Base-by-base conservation (phyloP, 2,329 filamentous ascomycete genomes). In the Tolypocladium amazonense region DNA sequence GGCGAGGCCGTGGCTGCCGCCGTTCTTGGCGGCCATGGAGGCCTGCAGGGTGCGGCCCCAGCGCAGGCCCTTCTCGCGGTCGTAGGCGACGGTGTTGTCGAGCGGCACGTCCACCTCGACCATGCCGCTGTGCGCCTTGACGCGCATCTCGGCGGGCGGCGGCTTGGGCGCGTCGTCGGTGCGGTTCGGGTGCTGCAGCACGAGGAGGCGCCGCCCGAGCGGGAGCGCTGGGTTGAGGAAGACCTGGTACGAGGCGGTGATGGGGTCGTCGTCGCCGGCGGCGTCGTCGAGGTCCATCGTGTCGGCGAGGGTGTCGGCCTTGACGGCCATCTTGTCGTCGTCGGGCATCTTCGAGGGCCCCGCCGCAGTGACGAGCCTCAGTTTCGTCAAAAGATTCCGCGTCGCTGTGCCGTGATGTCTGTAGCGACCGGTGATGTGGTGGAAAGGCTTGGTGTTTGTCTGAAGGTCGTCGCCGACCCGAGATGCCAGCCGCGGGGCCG, bases 71-170 rank as follows among this genome's bases (percentile, higher is more conserved):
- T 93, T 92, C 65, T 84, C 82, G 65, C 88, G 83, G 76, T 97
- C 92, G 78, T 96, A 97, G 69, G 90, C 88, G 61, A 72, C 73
- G 59, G 79, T 78, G 63, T 86, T 86, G 77, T 87, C 85, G 66
- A 97, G 79, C 5, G 91, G 90, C n/a, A 97, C 82, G 72, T 99
- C 94, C 58, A 97, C 80, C 75, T 99, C 94, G 60, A 97, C 80
- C 76, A 97, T 89, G 59, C 92, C 92, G 0, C 89, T 84, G 60
- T 82, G 77, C 18, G 87, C 83, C 77, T 97, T 99, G 71, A 96
- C 78, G 65, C 93, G 90, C 68, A 97, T 79, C 67, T 88, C 85
- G 20, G 84, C 78, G 14, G 93, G 89, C 27, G 83, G 73, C 55
- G 74, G 68, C 54, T 20, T 35, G n/a, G 73, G 66, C 14, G 74